Conservation (phyloP, 441 rosid genomes). For the Gossypium aridum region DNA sequence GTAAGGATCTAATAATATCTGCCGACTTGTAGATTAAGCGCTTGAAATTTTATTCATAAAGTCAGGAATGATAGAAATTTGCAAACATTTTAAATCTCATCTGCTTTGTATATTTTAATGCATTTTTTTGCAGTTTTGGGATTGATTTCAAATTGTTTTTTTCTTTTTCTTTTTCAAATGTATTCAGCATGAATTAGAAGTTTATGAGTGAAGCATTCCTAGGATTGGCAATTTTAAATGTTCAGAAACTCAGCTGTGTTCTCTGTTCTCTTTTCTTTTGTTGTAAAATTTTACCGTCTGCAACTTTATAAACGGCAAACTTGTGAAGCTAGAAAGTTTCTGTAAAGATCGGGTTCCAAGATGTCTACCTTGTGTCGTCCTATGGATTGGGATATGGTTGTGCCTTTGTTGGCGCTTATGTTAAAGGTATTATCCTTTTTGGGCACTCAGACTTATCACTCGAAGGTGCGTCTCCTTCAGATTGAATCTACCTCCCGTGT, state of each 20-base stretch:
- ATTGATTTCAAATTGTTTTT: background rate
- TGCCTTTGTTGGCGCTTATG: too few relatives aligned
- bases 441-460: too few relatives aligned
- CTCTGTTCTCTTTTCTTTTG: too few relatives aligned
- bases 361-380: too few relatives aligned
- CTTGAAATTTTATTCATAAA: background rate
- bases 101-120: background rate
- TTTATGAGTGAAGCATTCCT: background rate
- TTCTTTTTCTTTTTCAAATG: background rate
- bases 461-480: too few relatives aligned
- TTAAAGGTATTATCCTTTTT: too few relatives aligned
- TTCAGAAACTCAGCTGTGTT: background rate
- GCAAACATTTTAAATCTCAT: background rate
- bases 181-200: background rate
- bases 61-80: background rate
- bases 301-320: too few relatives aligned
- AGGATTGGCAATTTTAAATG: background rate
- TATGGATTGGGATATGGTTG: too few relatives aligned
- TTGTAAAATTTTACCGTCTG: too few relatives aligned
- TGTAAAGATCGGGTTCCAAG: too few relatives aligned
- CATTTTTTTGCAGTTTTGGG: background rate
- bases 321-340: too few relatives aligned
- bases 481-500: too few relatives aligned
- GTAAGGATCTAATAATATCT: slow-evolving; percentile 42
- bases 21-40: background rate